Evolutionary conservation across 768 basidiomycete species (phyloP).

Genomic region (Mycena olivaceomarginata): DNA sequence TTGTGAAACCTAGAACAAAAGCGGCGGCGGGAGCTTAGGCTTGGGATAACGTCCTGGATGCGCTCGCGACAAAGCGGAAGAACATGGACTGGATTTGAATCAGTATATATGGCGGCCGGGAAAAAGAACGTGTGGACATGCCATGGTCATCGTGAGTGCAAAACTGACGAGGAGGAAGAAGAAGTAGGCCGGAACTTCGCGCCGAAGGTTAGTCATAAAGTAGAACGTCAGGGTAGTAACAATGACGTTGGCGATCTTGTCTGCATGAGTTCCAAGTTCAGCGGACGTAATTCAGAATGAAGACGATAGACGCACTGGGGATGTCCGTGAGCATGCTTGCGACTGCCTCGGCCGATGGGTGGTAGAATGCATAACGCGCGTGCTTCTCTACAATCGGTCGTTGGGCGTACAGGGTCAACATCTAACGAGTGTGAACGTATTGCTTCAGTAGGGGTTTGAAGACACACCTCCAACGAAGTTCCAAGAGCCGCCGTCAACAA

Average conservation of each 20-base stretch:
- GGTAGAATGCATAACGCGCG: conserved; percentile 61
- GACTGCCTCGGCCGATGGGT: conserved; percentile 48
- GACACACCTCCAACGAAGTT: too few relatives aligned
- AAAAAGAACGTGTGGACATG: conserved; percentile 46
- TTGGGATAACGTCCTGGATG: conserved; percentile 58
- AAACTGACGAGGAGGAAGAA: conserved; percentile 57
- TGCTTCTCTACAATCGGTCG: conserved; percentile 64
- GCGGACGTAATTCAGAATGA: background rate
- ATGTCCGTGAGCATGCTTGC: conserved; percentile 46
- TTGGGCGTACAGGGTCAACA: conserved; percentile 50
- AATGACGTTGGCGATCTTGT: background rate
- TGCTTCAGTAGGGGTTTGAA: too few relatives aligned
- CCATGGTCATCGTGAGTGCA: too few relatives aligned
- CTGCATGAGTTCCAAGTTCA: too few relatives aligned
- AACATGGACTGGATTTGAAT: conserved; percentile 50
- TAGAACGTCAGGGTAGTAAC: conserved; percentile 60
- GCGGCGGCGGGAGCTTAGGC: conserved; percentile 53
- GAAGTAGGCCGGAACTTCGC: conserved; percentile 62
- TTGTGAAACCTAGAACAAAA: conserved; percentile 58
- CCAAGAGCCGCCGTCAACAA: too few relatives aligned
- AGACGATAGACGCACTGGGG: background rate
- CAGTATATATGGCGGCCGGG: conserved; percentile 42
- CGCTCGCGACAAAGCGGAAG: conserved; percentile 55
- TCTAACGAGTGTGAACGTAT: conserved; percentile 31
- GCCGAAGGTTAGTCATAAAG: conserved; percentile 63